phyloP scores from a whole-genome alignment of 2,329 filamentous ascomycete species.

The Diaporthe ampelina region DNA sequence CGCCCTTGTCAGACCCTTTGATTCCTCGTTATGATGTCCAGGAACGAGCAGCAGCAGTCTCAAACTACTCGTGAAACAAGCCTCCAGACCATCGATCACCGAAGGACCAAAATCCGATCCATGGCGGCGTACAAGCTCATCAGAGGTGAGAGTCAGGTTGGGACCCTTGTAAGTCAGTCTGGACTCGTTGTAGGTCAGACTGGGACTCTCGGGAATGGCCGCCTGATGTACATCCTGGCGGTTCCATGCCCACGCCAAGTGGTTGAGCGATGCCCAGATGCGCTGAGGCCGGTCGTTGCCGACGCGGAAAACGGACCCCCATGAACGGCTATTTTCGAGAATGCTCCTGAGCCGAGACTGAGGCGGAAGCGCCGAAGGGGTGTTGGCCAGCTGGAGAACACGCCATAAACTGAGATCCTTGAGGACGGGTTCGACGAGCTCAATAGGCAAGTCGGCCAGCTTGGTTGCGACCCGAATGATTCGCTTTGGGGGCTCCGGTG shows the following conservation, averaged over 20 bases:
- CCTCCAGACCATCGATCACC: background rate
- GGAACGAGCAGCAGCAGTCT: background rate
- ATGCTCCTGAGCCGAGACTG: background rate
- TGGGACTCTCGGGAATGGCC: no score
- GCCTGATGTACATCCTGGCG: background rate
- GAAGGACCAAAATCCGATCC: background rate
- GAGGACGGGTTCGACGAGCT: conserved; percentile 15
- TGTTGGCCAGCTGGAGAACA: conserved; percentile 8
- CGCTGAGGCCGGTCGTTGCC: conserved; percentile 1
- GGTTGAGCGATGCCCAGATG: conserved; percentile 10
- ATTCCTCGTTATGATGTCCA: background rate
- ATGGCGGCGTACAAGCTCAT: background rate
- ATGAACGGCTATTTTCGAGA: background rate
- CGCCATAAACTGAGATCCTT: background rate
- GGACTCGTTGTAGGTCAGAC: no score
- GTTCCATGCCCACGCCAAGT: background rate
- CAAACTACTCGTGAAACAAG: background rate
- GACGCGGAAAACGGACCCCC: background rate
- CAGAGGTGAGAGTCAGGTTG: background rate
- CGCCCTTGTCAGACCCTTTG: background rate
- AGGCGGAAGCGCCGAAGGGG: background rate
- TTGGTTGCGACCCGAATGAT: conserved; percentile 2
- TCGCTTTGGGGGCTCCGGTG: background rate
- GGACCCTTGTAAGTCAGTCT: no score
- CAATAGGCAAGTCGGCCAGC: conserved; percentile 9